A percentile compares a stretch with the other conserved stretches of the same genome.
phyloP scores from a whole-genome alignment of 495 filamentous ascomycete species.

The Staphylotrichum longicolle region DNA sequence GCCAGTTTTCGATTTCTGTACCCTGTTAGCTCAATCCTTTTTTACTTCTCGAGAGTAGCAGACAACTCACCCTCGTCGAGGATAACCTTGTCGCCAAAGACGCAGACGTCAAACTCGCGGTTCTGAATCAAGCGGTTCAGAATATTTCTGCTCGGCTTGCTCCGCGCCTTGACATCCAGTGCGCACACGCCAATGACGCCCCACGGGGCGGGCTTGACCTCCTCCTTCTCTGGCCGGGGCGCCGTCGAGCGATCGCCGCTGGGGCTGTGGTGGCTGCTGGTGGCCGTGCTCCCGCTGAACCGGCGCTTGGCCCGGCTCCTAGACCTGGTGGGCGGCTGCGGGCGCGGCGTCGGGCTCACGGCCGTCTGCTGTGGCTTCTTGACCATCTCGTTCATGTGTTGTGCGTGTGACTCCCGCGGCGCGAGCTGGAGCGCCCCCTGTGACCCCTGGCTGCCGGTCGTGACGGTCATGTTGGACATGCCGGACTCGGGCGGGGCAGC shows the following conservation, averaged over 20 bases:
- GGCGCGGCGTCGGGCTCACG: conserved; percentile 26
- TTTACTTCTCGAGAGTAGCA: conserved; percentile 12
- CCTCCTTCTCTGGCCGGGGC: conserved; percentile 48
- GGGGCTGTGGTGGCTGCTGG: conserved; percentile 66
- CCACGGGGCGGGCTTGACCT: conserved; percentile 49
- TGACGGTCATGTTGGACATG: conserved; percentile 54
- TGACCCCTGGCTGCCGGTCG: conserved; percentile 45
- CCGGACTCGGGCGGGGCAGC: conserved; percentile 48
- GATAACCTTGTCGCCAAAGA: conserved; percentile 98
- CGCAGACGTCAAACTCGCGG: conserved; percentile 90
- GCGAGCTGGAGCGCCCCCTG: conserved; percentile 45
- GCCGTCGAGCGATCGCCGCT: conserved; percentile 51
- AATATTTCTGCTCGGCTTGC: conserved; percentile 94
- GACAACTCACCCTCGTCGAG: conserved; percentile 68
- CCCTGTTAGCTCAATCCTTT: conserved; percentile 7
- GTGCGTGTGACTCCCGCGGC: conserved; percentile 38
- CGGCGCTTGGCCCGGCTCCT: conserved; percentile 71
- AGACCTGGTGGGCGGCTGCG: conserved; percentile 54
- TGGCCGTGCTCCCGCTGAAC: conserved; percentile 71
- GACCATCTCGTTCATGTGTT: conserved; percentile 38
- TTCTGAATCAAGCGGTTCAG: conserved; percentile 85
- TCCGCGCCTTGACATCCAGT: conserved; percentile 90
- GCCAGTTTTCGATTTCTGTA: conserved; percentile 68
- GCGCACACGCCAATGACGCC: conserved; percentile 88
- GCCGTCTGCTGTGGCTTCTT: conserved; percentile 24